Base-by-base conservation (phyloP, 2,329 filamentous ascomycete genomes). In the Bipolaris bicolor region DNA sequence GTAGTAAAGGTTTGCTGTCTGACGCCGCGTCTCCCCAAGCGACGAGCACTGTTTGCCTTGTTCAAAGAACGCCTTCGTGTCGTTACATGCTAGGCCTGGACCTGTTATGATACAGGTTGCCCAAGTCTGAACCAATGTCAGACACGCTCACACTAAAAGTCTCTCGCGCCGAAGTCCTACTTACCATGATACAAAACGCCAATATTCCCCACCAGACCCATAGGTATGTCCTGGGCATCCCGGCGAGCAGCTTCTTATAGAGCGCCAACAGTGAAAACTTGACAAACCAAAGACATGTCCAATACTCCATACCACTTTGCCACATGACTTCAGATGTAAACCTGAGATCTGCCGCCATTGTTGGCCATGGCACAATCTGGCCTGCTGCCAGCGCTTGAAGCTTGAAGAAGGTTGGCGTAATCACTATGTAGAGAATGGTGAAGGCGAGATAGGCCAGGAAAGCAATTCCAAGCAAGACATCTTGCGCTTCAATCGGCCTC, bases 181-280 rank as follows among this genome's bases (percentile, higher is more conserved):
- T 64, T 54, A 78, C 75, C 61, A 77, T 26, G 13, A 72, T 36
- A 20, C 68, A 75, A 53, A 78, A 77, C 1, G 64, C 53, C 24
- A 76, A 20, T 2, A 78, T 70, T 5, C 52, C 63, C 74, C 74
- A 76, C 78, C 77, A 80, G 44, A 76, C 63, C 26, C 63, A 70
- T 22, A 71, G 65, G 36, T 77, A 75, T 20, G 55, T 50, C 1
- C 61, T 66, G 3, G 57, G 57, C 15, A 77, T 63, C 1, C 76
- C 75, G 7, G 56, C 59, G 48, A 79, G 63, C 15, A 79, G 60
- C 20, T 73, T 69, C 43, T 74, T 75, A 61, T 79, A 79, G 43
- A 80, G 68, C 15, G 73, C 67, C 48, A 80, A 64, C 33, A 80
- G 64, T 5, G 73, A 75, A 20, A 78, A 70, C 57, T 80, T 80